Base-by-base conservation (phyloP, 805 yeast genomes). In the Candida oleophila region DNA sequence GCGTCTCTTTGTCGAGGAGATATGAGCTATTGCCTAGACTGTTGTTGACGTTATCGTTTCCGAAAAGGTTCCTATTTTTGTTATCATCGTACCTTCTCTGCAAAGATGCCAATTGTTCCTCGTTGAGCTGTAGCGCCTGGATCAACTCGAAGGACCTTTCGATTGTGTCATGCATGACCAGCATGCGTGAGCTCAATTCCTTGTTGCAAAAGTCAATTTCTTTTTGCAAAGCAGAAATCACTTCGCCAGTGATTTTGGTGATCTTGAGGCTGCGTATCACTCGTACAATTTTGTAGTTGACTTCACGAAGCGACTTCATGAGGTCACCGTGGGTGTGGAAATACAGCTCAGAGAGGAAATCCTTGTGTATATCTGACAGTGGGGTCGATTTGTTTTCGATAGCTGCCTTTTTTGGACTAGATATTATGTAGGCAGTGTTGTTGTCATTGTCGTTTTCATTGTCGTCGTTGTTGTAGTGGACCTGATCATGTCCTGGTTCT, bases 261-360 rank as follows among this genome's bases (percentile, higher is more conserved):
- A 70, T 46, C 42, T 64, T 68, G 38, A 72, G 56, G 7, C 61
- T 53, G 16, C 75, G 55, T 21, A 73, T 66, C 1, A 64, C 65
- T 32, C 64, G 52, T 8, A 71, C 69, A 11, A 73, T 53, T 34
- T 64, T 64, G 53, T 70, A 68, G 48, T 72, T 72, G 19, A 69
- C 43, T 18, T 71, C 74, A 30, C 72, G 55, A 9, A 71, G 57
- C 4, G 56, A 47, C 32, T 54, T 48, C 61, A 68, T 57, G 18
- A 52, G 48, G 32, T 56, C 58, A 1, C 55, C 54, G 2, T 47
- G 39, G 20, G 39, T 18, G 12, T 12, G 4, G 39, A 36, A 36
- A 16, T 36, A 36, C 30, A 25, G 41, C 7, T 39, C 49, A 14
- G 39, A 9, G 39, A 46, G 38, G 47, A 37, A 8, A 43, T 38